Percentiles rank a stretch among this genome's conserved stretches.
These are phyloP conservation scores for Rasamsonia emersonii DNA, from an alignment of 2,329 filamentous ascomycete genomes.

Conservation along the genomic window DNA sequence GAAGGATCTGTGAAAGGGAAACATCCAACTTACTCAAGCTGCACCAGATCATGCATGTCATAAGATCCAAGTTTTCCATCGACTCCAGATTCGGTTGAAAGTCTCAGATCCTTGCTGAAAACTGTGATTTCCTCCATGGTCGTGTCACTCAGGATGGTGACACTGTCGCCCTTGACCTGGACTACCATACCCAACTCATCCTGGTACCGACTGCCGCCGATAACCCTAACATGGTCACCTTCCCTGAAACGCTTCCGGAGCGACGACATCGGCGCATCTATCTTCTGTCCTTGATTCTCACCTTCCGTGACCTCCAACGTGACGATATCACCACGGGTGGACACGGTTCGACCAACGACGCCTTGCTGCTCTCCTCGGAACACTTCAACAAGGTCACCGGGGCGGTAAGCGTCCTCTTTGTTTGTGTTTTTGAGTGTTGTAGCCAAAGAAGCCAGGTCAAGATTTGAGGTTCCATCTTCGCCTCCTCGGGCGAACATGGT, in stretches of 20 bases:
- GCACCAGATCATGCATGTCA: slow-evolving; percentile 85
- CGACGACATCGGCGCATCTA: slow-evolving; percentile 87
- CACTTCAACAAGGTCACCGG: slow-evolving; percentile 93
- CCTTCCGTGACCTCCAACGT: slow-evolving; percentile 79
- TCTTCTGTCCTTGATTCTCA: slow-evolving; percentile 68
- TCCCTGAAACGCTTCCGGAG: slow-evolving; percentile 86
- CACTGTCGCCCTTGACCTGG: slow-evolving; percentile 81
- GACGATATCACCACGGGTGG: slow-evolving; percentile 86
- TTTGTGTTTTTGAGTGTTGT: slow-evolving; percentile 81
- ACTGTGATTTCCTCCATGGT: slow-evolving; percentile 91
- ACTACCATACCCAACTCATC: slow-evolving; percentile 98
- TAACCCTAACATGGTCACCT: slow-evolving; percentile 97
- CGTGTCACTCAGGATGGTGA: slow-evolving; percentile 88
- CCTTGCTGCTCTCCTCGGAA: slow-evolving; percentile 93
- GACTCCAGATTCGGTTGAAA: slow-evolving; percentile 85
- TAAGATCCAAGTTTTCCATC: slow-evolving; percentile 77
- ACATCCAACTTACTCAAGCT: slow-evolving; percentile 60
- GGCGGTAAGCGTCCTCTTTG: slow-evolving; percentile 73
- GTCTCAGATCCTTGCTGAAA: slow-evolving; percentile 92
- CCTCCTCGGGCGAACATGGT: slow-evolving; percentile 84
- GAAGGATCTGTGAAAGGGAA: slow-evolving; percentile 6
- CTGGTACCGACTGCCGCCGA: slow-evolving; percentile 85
- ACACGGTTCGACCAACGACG: slow-evolving; percentile 73
- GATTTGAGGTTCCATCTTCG: slow-evolving; percentile 86
- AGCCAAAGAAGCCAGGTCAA: slow-evolving; percentile 84